These are phyloP conservation scores for Camellia japonica DNA, from an alignment of 148 eudicot genomes.

Conservation along the genomic window DNA sequence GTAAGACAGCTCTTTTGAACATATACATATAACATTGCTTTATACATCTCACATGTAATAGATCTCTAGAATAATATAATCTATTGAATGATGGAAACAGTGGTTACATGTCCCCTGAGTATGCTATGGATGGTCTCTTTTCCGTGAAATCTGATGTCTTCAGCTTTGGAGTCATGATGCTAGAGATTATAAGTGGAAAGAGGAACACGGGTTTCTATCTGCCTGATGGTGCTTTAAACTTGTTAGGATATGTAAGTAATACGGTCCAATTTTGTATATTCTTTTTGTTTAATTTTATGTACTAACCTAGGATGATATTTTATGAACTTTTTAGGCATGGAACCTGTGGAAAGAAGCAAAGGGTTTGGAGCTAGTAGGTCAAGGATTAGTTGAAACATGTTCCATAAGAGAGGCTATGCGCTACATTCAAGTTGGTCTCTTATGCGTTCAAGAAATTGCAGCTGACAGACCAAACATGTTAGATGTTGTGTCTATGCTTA, in stretches of 20 bases:
- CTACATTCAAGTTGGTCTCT: conserved; percentile 13
- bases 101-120: conserved; percentile 13
- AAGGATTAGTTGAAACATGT: not conserved
- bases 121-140: not conserved
- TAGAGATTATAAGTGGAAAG: conserved; percentile 11
- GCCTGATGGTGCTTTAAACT: not conserved
- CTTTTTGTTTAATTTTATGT: no score
- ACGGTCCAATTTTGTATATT: no score
- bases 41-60: no score
- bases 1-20: not conserved
- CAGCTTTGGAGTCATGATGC: conserved; percentile 12
- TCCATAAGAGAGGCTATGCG: not conserved
- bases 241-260: conserved; percentile 6
- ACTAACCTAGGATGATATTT: no score
- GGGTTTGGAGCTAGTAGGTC: conserved; percentile 6
- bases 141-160: conserved; percentile 13
- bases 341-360: conserved; percentile 12
- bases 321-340: not conserved
- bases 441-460: conserved; percentile 14
- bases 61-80: not conserved
- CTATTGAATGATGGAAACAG: not conserved
- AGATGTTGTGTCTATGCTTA: conserved; percentile 8
- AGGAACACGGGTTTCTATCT: not conserved
- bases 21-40: not conserved
- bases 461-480: not conserved